A percentile compares a stretch with the other conserved stretches of the same genome.
These are phyloP conservation scores for Zymoseptoria passerinii DNA, from an alignment of 2,329 filamentous ascomycete species.

Conservation along the genomic window DNA sequence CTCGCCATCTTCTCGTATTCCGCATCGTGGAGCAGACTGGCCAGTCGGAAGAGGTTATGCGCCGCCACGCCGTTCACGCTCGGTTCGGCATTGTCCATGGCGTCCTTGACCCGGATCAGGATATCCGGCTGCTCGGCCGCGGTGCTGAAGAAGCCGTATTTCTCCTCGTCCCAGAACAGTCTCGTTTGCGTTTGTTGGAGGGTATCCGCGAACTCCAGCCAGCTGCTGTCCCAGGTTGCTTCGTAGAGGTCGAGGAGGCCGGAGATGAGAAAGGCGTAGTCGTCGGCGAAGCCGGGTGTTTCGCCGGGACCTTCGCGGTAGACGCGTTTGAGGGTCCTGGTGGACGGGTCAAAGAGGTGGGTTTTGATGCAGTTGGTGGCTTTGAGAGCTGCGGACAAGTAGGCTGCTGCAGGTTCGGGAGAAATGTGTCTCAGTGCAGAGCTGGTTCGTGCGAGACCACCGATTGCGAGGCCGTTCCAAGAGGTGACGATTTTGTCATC, in stretches of 20 bases:
- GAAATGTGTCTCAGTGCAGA: conserved; percentile 57
- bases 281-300: conserved; percentile 74
- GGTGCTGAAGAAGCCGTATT: conserved; percentile 64
- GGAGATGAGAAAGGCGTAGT: conserved; percentile 82
- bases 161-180: conserved; percentile 64
- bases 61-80: conserved; percentile 85
- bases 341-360: conserved; percentile 60
- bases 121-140: conserved; percentile 54
- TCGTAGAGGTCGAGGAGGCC: conserved; percentile 80
- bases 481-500: conserved; percentile 83
- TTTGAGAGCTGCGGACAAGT: conserved; percentile 56
- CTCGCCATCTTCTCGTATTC: conserved; percentile 57
- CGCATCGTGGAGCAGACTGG: conserved; percentile 58
- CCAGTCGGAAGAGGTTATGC: conserved; percentile 75
- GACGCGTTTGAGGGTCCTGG: conserved; percentile 61
- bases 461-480: conserved; percentile 85
- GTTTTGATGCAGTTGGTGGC: conserved; percentile 65
- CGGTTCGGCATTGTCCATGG: conserved; percentile 86
- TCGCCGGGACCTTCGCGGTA: conserved; percentile 60
- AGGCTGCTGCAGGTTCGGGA: conserved; percentile 38
- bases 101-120: conserved; percentile 84
- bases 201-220: conserved; percentile 71
- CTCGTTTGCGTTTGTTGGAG: conserved; percentile 69
- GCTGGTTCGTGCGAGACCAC: conserved; percentile 68
- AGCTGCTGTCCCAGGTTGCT: conserved; percentile 65